Evolutionary conservation across 139 green algal species (phyloP).

Genomic region (Trebouxia sp.): DNA sequence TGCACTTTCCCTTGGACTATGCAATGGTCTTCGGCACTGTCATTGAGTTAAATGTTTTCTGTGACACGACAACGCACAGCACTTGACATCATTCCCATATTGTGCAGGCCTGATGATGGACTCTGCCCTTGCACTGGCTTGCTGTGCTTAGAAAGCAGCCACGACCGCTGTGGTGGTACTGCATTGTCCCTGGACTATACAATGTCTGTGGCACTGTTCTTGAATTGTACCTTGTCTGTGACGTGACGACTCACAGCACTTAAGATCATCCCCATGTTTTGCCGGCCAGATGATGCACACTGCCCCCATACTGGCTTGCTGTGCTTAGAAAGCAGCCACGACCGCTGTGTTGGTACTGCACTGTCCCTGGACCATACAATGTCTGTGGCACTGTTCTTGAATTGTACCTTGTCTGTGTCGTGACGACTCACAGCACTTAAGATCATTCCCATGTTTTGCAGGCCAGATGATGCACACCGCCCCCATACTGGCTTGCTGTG

Average conservation of each 20-base stretch:
- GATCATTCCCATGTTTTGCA: neutral
- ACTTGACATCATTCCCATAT: too few relatives aligned
- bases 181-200: slow-evolving; percentile 62
- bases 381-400: too few relatives aligned
- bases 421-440: too few relatives aligned
- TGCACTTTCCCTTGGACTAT: too few relatives aligned
- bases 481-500: slow-evolving; percentile 57
- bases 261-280: too few relatives aligned
- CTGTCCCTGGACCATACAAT: slow-evolving; percentile 61
- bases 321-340: slow-evolving; percentile 77
- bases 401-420: too few relatives aligned
- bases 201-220: slow-evolving; percentile 34
- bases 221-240: slow-evolving; percentile 51
- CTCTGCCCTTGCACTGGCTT: slow-evolving; percentile 59
- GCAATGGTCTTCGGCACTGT: too few relatives aligned
- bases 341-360: slow-evolving; percentile 64
- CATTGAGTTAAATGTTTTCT: slow-evolving; percentile 10
- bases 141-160: slow-evolving; percentile 74
- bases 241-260: slow-evolving; percentile 32
- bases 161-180: slow-evolving; percentile 70
- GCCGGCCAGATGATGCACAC: slow-evolving; percentile 71
- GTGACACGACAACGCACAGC: too few relatives aligned
- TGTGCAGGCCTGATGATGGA: too few relatives aligned
- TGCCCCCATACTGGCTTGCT: slow-evolving; percentile 57
- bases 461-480: slow-evolving; percentile 68